phyloP scores from a whole-genome alignment of 305 asterid genomes.

The Fraxinus albicans region DNA sequence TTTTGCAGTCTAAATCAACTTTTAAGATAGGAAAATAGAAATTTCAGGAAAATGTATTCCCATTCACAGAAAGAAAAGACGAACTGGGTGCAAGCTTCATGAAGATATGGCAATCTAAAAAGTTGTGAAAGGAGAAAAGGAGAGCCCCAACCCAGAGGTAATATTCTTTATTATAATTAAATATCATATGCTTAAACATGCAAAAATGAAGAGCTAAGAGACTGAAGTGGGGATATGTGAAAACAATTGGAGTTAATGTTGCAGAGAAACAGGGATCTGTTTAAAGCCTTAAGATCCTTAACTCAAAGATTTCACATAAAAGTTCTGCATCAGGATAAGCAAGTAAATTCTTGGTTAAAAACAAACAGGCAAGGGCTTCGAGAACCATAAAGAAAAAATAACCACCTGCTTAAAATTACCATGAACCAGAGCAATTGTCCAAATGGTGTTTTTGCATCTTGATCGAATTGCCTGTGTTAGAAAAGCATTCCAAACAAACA shows the following conservation, averaged over 20 bases:
- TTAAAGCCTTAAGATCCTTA: not conserved
- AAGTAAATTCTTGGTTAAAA: conserved; percentile 15
- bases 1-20: not conserved
- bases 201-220: not conserved
- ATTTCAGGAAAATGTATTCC: not conserved
- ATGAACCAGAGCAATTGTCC: conserved; percentile 96
- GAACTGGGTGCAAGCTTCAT: not conserved
- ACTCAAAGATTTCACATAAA: not conserved
- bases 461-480: conserved; percentile 80
- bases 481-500: conserved; percentile 97
- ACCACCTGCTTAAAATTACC: conserved; percentile 94
- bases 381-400: conserved; percentile 2
- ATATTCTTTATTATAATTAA: not conserved
- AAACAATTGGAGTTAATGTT: conserved; percentile 3
- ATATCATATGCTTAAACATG: not conserved
- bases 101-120: not conserved
- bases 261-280: conserved; percentile 1
- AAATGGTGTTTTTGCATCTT: conserved; percentile 82
- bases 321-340: not conserved
- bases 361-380: not conserved
- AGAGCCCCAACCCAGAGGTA: not conserved
- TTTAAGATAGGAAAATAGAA: not conserved
- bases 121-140: not conserved
- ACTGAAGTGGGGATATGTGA: not conserved
- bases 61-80: not conserved